Percentiles rank a stretch among this genome's conserved stretches.
Conservation (phyloP, 2,329 filamentous ascomycete genomes). For the Botrytis fragariae region DNA sequence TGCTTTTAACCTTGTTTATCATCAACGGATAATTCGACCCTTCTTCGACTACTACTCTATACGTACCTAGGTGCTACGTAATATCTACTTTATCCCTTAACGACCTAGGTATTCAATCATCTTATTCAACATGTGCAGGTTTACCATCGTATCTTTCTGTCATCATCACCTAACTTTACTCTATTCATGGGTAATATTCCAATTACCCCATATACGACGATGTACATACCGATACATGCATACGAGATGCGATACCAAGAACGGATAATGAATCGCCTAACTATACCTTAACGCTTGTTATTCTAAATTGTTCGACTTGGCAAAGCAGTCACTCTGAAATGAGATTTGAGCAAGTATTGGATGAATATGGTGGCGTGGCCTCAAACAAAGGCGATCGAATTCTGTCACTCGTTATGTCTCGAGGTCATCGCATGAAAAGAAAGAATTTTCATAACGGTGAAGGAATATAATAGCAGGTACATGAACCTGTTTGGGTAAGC, state of each 20-base stretch:
- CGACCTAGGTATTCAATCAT: background rate
- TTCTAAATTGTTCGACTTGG: background rate
- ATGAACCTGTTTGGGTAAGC: background rate
- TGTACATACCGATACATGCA: background rate
- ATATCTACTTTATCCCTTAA: background rate
- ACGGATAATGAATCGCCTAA: background rate
- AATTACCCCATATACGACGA: background rate
- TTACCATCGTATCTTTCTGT: background rate
- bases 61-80: background rate
- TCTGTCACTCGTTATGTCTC: slow-evolving; percentile 19
- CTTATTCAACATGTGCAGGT: background rate
- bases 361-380: slow-evolving; percentile 11
- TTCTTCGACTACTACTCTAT: background rate
- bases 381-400: slow-evolving; percentile 10
- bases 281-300: background rate
- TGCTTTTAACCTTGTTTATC: background rate
- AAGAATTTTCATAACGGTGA: background rate
- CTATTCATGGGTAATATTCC: background rate
- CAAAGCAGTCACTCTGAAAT: background rate
- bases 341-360: slow-evolving; percentile 1
- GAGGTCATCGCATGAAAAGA: slow-evolving; percentile 15
- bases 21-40: background rate
- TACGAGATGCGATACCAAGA: background rate
- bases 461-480: background rate
- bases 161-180: background rate